phyloP scores from a whole-genome alignment of 768 basidiomycete species.

The Clitopilus hobsonii region DNA sequence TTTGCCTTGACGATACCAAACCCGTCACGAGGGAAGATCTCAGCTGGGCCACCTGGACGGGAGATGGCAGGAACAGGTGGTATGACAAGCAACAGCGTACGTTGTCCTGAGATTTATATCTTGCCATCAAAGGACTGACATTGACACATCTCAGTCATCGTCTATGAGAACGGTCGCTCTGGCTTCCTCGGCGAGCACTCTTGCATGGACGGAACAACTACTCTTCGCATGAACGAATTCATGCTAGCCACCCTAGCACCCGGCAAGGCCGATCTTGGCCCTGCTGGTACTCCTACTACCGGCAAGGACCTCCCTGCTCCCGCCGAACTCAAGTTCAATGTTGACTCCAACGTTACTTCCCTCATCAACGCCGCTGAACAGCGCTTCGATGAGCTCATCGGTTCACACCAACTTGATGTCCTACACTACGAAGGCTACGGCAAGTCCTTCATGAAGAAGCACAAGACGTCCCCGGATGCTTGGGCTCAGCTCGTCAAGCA shows the following conservation, averaged over 20 bases:
- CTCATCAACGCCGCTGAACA: conserved; percentile 56
- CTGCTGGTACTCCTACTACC: conserved; percentile 22
- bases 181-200: conserved; percentile 90
- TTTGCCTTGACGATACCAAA: conserved; percentile 78
- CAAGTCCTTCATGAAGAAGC: conserved; percentile 78
- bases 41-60: conserved; percentile 83
- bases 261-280: conserved; percentile 74
- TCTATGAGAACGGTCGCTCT: conserved; percentile 92
- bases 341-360: conserved; percentile 47
- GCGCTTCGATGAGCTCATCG: conserved; percentile 45
- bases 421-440: conserved; percentile 88
- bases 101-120: conserved; percentile 20
- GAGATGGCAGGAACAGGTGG: conserved; percentile 87
- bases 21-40: conserved; percentile 81
- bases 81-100: conserved; percentile 95
- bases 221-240: conserved; percentile 93
- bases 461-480: conserved; percentile 86
- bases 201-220: conserved; percentile 93
- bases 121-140: background rate
- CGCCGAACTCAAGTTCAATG: conserved; percentile 65
- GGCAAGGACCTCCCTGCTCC: conserved; percentile 46
- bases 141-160: conserved; percentile 59
- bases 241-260: conserved; percentile 70
- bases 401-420: conserved; percentile 26
- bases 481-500: conserved; percentile 96